Base-by-base conservation (phyloP, 257 asterid genomes). In the Scutellaria minor region DNA sequence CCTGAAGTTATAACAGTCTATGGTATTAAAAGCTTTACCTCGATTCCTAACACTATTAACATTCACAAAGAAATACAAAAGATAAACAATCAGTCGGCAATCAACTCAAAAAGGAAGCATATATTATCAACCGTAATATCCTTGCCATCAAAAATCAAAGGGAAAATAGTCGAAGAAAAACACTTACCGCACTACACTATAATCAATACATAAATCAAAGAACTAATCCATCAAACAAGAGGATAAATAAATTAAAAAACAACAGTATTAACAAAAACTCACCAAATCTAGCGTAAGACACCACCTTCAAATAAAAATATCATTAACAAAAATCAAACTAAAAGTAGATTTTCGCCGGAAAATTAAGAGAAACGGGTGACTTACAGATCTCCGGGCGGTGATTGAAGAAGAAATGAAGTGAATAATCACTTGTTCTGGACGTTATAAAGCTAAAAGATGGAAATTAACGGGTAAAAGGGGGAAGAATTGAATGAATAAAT, bases 311-410 rank as follows among this genome's bases (percentile, higher is more conserved):
- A 44, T 14, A 42, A 47, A 9, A 8, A 51, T 61, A 18, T 22
- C 39, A 13, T 6, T 24, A 24, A 7, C 15, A 53, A 50, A 50
- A 5, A 12, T 55, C 10, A 39, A 53, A 53, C 48, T 7, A 10
- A 14, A 35, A 3, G 5, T 6, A 40, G 44, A 35, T 27, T 57
- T 27, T n/a, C 18, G 27, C 27, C 37, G 14, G 6, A 14, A 56
- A 22, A 31, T 7, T 22, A 7, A 47, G 8, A 61, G 40, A 64
- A 53, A 44, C 1, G n/a, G 40, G 58, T 5, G 42, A 53, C 72
- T 73, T 42, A 73, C 77, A 65, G 77, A 73, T 64, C 66, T 42
- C 66, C 57, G 10, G 41, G 35, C 12, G 24, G 56, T n/a, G 42
- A 24, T 37, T 11, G 20, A 62, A 50, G 14, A 61, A 39, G 44